phyloP scores from a whole-genome alignment of 2,329 filamentous ascomycete species.

The Epichloe aotearoae region DNA sequence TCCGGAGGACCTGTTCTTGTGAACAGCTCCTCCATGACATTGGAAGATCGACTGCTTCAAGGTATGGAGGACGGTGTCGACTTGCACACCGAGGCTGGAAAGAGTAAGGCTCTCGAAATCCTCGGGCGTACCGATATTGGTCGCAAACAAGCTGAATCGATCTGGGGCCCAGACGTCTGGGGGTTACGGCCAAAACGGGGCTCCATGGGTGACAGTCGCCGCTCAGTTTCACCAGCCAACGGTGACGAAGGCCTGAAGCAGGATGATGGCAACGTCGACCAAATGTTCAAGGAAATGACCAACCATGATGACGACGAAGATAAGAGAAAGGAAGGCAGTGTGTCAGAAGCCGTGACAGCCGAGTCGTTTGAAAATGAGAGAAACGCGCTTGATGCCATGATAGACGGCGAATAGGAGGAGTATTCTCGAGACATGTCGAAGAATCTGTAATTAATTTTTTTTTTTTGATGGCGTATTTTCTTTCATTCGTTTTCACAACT shows the following conservation, averaged over 20 bases:
- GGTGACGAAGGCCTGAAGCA: slow-evolving; percentile 20
- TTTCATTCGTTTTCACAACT: background rate
- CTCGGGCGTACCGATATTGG: slow-evolving; percentile 36
- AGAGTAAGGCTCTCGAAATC: slow-evolving; percentile 39
- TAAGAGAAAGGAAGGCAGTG: slow-evolving; percentile 21
- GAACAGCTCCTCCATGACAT: slow-evolving; percentile 26
- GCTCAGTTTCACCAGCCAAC: slow-evolving; percentile 15
- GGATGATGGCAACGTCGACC: slow-evolving; percentile 36
- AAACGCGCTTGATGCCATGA: slow-evolving; percentile 32
- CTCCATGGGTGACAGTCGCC: slow-evolving; percentile 15
- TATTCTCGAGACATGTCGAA: background rate
- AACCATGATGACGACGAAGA: slow-evolving; percentile 35
- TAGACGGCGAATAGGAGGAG: slow-evolving; percentile 26
- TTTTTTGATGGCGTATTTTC: background rate
- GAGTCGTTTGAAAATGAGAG: slow-evolving; percentile 32
- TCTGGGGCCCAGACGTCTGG: slow-evolving; percentile 39
- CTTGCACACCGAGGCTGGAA: slow-evolving; percentile 31
- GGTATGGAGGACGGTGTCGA: slow-evolving; percentile 33
- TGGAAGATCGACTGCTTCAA: slow-evolving; percentile 38
- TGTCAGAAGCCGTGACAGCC: slow-evolving; percentile 24
- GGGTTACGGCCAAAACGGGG: slow-evolving; percentile 13
- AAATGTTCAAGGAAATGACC: slow-evolving; percentile 43
- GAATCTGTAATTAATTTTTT: background rate
- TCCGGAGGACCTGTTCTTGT: slow-evolving; percentile 29
- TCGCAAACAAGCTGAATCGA: slow-evolving; percentile 34